phyloP scores from a whole-genome alignment of 345 rosid species.

The Populus euphratica region DNA sequence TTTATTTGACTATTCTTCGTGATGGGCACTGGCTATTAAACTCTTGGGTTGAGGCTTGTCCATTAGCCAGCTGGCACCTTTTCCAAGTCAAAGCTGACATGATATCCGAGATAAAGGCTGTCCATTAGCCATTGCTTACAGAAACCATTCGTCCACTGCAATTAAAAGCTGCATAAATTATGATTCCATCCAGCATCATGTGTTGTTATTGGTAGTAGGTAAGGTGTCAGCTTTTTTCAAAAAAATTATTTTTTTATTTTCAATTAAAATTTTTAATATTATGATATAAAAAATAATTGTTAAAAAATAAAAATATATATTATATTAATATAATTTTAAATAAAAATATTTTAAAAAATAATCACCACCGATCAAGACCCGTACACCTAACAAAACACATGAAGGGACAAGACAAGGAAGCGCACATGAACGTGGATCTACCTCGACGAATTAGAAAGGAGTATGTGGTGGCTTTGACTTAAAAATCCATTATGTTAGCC shows the following conservation, averaged over 20 bases:
- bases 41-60: background rate
- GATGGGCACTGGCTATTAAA: background rate
- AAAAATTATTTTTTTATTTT: no score
- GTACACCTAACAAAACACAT: background rate
- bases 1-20: background rate
- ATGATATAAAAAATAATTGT: no score
- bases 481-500: background rate
- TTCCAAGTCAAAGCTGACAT: background rate
- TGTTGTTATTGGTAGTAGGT: background rate
- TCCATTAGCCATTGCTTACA: background rate
- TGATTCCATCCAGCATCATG: background rate
- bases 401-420: background rate
- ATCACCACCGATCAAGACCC: rapidly evolving
- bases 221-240: background rate
- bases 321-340: no score
- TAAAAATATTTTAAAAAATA: no score
- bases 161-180: background rate
- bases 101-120: background rate
- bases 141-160: background rate
- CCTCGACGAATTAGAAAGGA: background rate
- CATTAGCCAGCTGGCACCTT: background rate
- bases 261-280: no score
- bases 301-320: no score
- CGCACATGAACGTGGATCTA: background rate
- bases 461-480: background rate